A percentile compares a stretch with the other conserved stretches of the same genome.
phyloP scores from a whole-genome alignment of 139 green algal genomes.

The Closterium sp. region DNA sequence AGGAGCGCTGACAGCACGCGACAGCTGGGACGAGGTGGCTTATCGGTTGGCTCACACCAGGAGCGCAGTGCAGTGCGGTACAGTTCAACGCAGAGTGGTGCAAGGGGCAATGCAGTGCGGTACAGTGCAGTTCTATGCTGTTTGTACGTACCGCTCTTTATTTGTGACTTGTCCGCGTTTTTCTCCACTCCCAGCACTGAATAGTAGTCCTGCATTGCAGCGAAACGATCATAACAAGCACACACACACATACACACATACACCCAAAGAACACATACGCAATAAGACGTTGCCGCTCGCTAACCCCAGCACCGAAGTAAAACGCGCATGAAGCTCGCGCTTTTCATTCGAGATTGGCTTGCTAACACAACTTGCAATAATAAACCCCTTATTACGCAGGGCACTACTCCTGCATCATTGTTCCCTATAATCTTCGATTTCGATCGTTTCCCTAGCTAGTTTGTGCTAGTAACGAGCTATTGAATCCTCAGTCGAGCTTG shows the following conservation, averaged over 20 bases:
- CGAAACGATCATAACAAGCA: neutral
- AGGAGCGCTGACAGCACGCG: neutral
- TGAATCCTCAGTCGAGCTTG: too few relatives aligned
- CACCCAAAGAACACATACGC: too few relatives aligned
- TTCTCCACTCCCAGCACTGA: conserved; percentile 80
- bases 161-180: conserved; percentile 85
- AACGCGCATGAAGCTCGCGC: conserved; percentile 75
- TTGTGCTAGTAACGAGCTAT: too few relatives aligned
- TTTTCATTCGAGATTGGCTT: conserved; percentile 87
- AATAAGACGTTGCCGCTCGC: too few relatives aligned
- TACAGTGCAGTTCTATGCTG: too few relatives aligned
- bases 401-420: conserved; percentile 63
- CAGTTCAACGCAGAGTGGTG: too few relatives aligned
- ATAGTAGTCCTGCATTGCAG: conserved; percentile 57
- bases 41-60: conserved; percentile 32
- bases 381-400: neutral
- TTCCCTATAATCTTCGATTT: too few relatives aligned
- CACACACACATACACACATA: too few relatives aligned
- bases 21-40: neutral
- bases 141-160: conserved; percentile 73
- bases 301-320: too few relatives aligned
- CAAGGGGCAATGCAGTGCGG: too few relatives aligned
- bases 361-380: conserved; percentile 84
- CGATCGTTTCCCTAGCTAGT: too few relatives aligned
- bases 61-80: conserved; percentile 53